Conservation (phyloP, 2,329 filamentous ascomycete species). For the Fusarium sp. region DNA sequence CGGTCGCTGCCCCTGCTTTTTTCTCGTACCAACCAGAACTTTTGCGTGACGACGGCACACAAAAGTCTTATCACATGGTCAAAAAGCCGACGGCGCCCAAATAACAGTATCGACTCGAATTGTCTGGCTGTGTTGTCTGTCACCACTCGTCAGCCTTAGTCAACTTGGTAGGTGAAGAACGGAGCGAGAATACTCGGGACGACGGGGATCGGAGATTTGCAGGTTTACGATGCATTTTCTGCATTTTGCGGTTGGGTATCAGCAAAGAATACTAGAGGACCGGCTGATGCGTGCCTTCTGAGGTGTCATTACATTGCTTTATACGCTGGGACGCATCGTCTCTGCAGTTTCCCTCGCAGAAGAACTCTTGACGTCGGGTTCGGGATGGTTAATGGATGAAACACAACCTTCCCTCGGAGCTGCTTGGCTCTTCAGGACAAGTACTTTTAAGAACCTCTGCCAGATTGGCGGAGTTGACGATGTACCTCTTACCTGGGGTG, state of each 20-base stretch:
- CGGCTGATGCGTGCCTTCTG: slow-evolving; percentile 14
- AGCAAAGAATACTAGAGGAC: slow-evolving; percentile 10
- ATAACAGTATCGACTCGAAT: slow-evolving; percentile 8
- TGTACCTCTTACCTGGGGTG: slow-evolving; percentile 40
- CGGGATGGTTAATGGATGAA: slow-evolving; percentile 17
- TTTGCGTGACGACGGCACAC: slow-evolving; percentile 46
- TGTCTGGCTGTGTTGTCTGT: slow-evolving; percentile 6
- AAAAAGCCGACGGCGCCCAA: neutral
- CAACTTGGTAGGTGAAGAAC: slow-evolving; percentile 22
- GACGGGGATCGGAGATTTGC: slow-evolving; percentile 8
- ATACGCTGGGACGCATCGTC: slow-evolving; percentile 15
- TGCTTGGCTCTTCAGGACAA: slow-evolving; percentile 19
- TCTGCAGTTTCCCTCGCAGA: slow-evolving; percentile 11
- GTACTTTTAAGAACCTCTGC: slow-evolving; percentile 39
- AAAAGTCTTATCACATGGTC: slow-evolving; percentile 43
- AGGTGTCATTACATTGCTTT: slow-evolving; percentile 25
- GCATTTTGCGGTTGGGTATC: slow-evolving; percentile 8
- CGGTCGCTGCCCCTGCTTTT: slow-evolving; percentile 44
- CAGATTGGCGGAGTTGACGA: slow-evolving; percentile 16
- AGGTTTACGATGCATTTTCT: slow-evolving; percentile 25
- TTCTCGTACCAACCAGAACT: slow-evolving; percentile 43
- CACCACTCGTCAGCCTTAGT: slow-evolving; percentile 37
- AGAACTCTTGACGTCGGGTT: slow-evolving; percentile 11
- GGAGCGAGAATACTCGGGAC: slow-evolving; percentile 1
- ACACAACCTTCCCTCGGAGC: slow-evolving; percentile 13